These are phyloP conservation scores for Amylocystis lapponica DNA, from an alignment of 768 basidiomycete species.

Conservation along the genomic window DNA sequence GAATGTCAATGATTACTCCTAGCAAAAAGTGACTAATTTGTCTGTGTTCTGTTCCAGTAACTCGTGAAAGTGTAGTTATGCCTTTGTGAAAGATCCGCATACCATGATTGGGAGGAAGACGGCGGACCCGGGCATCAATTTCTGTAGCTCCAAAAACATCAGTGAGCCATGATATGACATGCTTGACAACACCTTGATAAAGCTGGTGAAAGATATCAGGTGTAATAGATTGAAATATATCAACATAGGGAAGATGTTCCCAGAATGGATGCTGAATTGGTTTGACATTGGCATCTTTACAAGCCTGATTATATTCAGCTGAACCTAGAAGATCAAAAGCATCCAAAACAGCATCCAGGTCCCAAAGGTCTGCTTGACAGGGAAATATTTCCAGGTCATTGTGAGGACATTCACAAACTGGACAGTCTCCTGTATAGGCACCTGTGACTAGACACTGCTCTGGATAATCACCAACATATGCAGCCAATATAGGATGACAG, in stretches of 20 bases:
- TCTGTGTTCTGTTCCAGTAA: not conserved
- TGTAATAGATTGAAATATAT: constrained; percentile 20
- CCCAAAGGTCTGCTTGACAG: not conserved
- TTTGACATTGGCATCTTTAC: constrained; percentile 14
- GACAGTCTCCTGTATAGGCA: constrained; percentile 16
- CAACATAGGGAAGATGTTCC: constrained; percentile 17
- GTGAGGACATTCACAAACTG: constrained; percentile 8
- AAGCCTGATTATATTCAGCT: constrained; percentile 7
- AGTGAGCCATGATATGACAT: not conserved
- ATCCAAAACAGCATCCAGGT: constrained; percentile 4
- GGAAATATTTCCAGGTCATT: constrained; percentile 9
- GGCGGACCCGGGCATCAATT: not conserved
- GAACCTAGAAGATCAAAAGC: constrained; percentile 2
- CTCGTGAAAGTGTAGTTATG: not conserved
- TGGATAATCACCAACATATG: constrained; percentile 18
- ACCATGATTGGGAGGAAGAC: not conserved
- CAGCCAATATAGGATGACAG: constrained; percentile 20
- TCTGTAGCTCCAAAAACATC: not conserved
- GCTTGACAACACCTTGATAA: constrained; percentile 23
- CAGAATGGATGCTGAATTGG: constrained; percentile 20
- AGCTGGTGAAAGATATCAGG: constrained; percentile 27
- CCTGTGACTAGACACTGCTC: constrained; percentile 20
- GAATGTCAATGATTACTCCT: not conserved
- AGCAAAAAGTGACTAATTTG: not conserved
- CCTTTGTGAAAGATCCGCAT: not conserved